Percentiles rank a stretch among this genome's conserved stretches.
Conservation (phyloP, 805 yeast genomes). For the Metschnikowia hibisci region DNA sequence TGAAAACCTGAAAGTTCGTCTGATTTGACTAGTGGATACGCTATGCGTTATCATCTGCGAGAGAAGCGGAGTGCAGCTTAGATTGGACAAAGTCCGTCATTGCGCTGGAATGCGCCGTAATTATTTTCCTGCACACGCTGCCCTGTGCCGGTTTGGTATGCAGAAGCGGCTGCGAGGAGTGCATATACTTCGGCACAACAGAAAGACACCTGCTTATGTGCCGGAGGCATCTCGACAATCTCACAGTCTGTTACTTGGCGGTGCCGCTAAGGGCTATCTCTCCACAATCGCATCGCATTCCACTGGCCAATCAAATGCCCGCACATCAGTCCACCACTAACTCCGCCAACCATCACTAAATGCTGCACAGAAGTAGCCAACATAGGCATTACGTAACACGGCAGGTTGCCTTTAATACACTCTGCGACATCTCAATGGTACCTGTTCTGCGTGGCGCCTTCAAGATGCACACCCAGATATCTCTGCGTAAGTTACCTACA, state of each 20-base stretch:
- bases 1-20: too few relatives aligned
- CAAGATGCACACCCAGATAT: slow-evolving; percentile 1
- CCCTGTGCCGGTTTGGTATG: background rate
- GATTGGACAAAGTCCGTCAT: background rate
- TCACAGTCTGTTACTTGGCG: slow-evolving; percentile 1
- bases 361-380: too few relatives aligned
- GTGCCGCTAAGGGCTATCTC: slow-evolving; percentile 4
- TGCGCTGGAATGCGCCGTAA: background rate
- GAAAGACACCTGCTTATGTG: background rate
- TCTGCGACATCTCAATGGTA: background rate
- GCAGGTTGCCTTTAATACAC: background rate
- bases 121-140: background rate
- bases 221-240: slow-evolving; percentile 2
- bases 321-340: background rate
- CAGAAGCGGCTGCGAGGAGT: background rate
- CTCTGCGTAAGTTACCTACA: slow-evolving; percentile 4
- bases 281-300: slow-evolving; percentile 6
- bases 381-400: too few relatives aligned
- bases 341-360: too few relatives aligned
- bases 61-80: too few relatives aligned
- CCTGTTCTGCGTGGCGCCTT: background rate
- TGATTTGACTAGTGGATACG: too few relatives aligned
- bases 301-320: slow-evolving; percentile 3
- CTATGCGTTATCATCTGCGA: too few relatives aligned
- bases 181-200: background rate